A percentile compares a stretch with the other conserved stretches of the same genome.
These are phyloP conservation scores for Fusarium marasasianum DNA, from an alignment of 2,329 filamentous ascomycete species.

Conservation along the genomic window DNA sequence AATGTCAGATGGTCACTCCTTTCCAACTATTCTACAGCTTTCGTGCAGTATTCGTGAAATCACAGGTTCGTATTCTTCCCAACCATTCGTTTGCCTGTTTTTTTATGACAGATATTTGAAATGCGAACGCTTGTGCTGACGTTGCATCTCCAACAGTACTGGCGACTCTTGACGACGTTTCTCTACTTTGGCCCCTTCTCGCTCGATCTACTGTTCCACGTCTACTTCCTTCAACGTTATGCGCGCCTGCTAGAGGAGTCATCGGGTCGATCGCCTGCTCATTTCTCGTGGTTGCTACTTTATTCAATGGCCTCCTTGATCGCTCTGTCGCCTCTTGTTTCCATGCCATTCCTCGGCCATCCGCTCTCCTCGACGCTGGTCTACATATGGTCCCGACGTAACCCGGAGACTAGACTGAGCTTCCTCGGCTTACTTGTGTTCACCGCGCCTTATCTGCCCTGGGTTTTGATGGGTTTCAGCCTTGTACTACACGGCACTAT, in stretches of 20 bases:
- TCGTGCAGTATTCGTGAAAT: conserved; percentile 87
- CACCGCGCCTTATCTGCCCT: conserved; percentile 92
- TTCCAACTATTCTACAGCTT: conserved; percentile 99
- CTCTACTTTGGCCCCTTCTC: conserved; percentile 96
- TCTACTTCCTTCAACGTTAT: conserved; percentile 98
- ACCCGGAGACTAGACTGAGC: conserved; percentile 89
- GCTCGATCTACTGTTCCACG: conserved; percentile 94
- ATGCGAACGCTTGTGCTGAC: conserved; percentile 21
- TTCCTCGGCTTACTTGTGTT: conserved; percentile 91
- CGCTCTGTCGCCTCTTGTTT: conserved; percentile 83
- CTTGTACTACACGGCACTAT: conserved; percentile 88
- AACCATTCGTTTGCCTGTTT: background rate
- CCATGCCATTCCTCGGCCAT: conserved; percentile 93
- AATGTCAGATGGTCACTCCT: conserved; percentile 90
- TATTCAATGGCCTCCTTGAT: conserved; percentile 86
- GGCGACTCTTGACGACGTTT: conserved; percentile 95
- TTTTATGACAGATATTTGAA: background rate
- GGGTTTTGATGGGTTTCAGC: conserved; percentile 94
- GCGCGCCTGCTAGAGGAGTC: conserved; percentile 94
- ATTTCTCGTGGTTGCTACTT: conserved; percentile 93
- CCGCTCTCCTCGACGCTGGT: conserved; percentile 92
- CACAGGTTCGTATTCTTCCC: conserved; percentile 71
- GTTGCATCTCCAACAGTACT: conserved; percentile 72
- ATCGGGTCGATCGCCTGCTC: conserved; percentile 87
- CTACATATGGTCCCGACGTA: conserved; percentile 97